A percentile compares a stretch with the other conserved stretches of the same genome.
Evolutionary conservation across 352 stramenopile species (phyloP).

Genomic region (Globisporangium alternatum): DNA sequence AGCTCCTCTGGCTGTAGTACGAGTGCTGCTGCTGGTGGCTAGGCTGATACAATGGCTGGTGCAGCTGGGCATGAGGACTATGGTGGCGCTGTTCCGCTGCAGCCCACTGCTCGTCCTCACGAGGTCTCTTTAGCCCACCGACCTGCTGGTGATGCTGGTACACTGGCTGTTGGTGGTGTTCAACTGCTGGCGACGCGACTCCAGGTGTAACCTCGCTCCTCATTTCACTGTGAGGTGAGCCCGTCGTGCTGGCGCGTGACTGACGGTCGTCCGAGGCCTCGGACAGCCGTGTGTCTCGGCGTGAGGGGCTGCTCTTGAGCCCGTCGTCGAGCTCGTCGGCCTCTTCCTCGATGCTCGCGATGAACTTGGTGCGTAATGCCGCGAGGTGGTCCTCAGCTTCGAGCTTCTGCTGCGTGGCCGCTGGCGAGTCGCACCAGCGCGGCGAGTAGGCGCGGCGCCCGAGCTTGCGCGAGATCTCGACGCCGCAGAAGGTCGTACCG

Average conservation of each 20-base stretch:
- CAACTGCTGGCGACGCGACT: neutral
- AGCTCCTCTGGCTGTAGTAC: neutral
- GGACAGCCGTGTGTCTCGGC: neutral
- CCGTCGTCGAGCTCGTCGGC: neutral
- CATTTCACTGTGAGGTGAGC: neutral
- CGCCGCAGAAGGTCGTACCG: slow-evolving; percentile 49
- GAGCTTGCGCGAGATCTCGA: slow-evolving; percentile 77
- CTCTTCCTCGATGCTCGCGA: slow-evolving; percentile 64
- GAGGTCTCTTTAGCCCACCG: neutral
- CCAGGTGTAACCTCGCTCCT: neutral
- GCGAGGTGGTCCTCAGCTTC: slow-evolving; percentile 38
- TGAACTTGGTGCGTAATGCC: slow-evolving; percentile 40
- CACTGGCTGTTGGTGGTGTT: neutral
- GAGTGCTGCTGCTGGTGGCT: neutral
- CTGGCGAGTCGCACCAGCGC: slow-evolving; percentile 42
- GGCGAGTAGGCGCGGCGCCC: slow-evolving; percentile 67
- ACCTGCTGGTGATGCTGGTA: neutral
- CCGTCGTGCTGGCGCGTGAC: neutral
- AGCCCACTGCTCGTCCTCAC: neutral
- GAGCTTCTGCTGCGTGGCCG: slow-evolving; percentile 35
- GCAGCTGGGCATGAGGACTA: neutral
- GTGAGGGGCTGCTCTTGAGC: neutral
- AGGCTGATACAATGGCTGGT: neutral
- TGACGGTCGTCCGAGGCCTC: neutral
- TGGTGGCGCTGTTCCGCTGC: neutral